Evolutionary conservation across 78 protist genomes (phyloP).

Genomic region (Pirum gemmata): DNA sequence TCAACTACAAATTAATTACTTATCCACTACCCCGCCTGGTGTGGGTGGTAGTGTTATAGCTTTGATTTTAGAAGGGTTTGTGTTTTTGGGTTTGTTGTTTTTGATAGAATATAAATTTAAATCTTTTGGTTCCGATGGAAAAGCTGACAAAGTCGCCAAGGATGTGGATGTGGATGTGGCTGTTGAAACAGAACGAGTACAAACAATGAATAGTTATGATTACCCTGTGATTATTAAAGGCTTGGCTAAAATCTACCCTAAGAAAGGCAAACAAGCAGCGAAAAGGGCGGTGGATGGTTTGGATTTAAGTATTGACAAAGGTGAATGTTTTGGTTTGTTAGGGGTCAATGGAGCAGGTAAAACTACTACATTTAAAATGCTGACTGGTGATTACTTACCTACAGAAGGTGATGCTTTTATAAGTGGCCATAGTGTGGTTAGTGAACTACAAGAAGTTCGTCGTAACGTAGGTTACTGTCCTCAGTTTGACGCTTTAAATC

Average conservation of each 20-base stretch:
- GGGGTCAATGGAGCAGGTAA: conserved; percentile 78
- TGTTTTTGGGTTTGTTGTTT: not conserved
- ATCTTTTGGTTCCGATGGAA: too few relatives aligned
- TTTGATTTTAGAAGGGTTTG: not conserved
- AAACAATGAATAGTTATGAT: too few relatives aligned
- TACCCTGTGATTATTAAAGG: too few relatives aligned
- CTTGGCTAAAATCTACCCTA: conserved; percentile 15
- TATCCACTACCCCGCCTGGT: not conserved
- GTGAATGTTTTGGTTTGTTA: conserved; percentile 75
- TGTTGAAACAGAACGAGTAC: too few relatives aligned
- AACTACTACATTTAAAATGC: not conserved
- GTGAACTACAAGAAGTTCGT: conserved; percentile 33
- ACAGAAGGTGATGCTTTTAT: conserved; percentile 33
- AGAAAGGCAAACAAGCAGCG: conserved; percentile 1
- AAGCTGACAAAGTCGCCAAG: too few relatives aligned
- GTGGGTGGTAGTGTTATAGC: not conserved
- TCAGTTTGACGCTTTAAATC: conserved; percentile 54
- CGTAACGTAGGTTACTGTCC: conserved; percentile 73
- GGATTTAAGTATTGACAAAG: conserved; percentile 46
- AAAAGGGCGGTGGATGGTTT: conserved; percentile 60
- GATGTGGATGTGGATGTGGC: too few relatives aligned
- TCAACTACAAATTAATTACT: not conserved
- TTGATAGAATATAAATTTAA: not conserved
- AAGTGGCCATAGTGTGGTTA: not conserved
- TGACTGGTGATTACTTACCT: conserved; percentile 5